Evolutionary conservation across 2,329 filamentous ascomycete species (phyloP).

Genomic region (Fusarium sp.): DNA sequence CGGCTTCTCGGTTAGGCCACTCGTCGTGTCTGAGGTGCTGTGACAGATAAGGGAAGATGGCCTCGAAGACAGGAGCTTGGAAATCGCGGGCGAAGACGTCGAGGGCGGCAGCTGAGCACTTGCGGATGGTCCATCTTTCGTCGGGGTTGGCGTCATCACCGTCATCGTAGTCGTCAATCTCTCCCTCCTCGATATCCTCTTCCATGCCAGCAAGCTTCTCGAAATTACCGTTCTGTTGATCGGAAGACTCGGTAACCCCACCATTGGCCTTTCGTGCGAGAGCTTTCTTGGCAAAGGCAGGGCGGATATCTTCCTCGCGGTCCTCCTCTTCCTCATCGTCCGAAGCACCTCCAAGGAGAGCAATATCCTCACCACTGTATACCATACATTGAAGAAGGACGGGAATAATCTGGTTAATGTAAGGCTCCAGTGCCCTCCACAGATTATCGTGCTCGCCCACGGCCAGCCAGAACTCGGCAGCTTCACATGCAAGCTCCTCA

Average conservation of each 20-base stretch:
- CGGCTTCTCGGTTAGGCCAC: slow-evolving; percentile 94
- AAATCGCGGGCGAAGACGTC: slow-evolving; percentile 96
- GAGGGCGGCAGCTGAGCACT: slow-evolving; percentile 95
- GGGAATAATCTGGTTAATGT: slow-evolving; percentile 87
- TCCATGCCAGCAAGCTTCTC: slow-evolving; percentile 71
- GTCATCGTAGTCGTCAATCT: slow-evolving; percentile 80
- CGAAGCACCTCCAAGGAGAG: slow-evolving; percentile 83
- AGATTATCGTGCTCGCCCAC: slow-evolving; percentile 89
- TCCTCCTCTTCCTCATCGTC: slow-evolving; percentile 95
- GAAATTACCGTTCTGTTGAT: slow-evolving; percentile 67
- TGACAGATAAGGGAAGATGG: slow-evolving; percentile 92
- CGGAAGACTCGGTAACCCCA: slow-evolving; percentile 63
- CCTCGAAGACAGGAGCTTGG: slow-evolving; percentile 86
- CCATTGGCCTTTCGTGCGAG: slow-evolving; percentile 70
- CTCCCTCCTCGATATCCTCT: slow-evolving; percentile 87
- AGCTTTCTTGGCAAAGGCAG: slow-evolving; percentile 83
- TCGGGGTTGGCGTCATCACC: slow-evolving; percentile 88
- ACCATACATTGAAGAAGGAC: slow-evolving; percentile 95
- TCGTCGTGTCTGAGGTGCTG: slow-evolving; percentile 88
- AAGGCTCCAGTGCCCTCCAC: slow-evolving; percentile 80
- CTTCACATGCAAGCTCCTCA: slow-evolving; percentile 90
- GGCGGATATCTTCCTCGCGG: slow-evolving; percentile 89
- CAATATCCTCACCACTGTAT: slow-evolving; percentile 93
- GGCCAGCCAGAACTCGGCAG: slow-evolving; percentile 97
- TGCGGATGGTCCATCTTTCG: slow-evolving; percentile 93